Conservation (phyloP, 2,329 filamentous ascomycete genomes). For the Trichoderma lentiforme region DNA sequence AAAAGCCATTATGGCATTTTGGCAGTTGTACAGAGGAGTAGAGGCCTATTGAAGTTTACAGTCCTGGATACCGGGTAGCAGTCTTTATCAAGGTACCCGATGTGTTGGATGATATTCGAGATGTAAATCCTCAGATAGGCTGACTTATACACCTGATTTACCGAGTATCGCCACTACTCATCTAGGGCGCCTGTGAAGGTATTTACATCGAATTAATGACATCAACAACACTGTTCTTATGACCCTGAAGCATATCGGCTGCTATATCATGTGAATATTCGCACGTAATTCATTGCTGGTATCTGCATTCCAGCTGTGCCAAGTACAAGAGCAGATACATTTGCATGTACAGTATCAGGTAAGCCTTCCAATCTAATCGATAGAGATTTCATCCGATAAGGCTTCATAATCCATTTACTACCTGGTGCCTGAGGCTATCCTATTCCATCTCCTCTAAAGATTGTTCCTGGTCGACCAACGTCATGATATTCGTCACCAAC, state of each 20-base stretch:
- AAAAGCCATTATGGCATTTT: background rate
- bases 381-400: background rate
- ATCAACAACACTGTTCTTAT: background rate
- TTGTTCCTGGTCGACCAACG: background rate
- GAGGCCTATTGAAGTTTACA: background rate
- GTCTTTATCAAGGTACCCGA: too few species aligned
- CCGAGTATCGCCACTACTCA: background rate
- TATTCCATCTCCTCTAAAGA: background rate
- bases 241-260: background rate
- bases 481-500: background rate
- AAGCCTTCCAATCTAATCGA: background rate
- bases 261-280: background rate
- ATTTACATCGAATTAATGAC: background rate
- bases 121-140: background rate
- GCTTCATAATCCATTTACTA: background rate
- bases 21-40: background rate
- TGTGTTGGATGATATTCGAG: rapidly evolving
- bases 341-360: background rate
- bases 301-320: background rate
- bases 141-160: background rate
- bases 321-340: background rate
- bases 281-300: background rate
- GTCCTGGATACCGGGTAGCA: background rate
- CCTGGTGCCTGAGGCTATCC: background rate
- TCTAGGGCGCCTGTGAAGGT: background rate